Base-by-base conservation (phyloP, 2,329 filamentous ascomycete genomes). In the Trichoderma sp. region DNA sequence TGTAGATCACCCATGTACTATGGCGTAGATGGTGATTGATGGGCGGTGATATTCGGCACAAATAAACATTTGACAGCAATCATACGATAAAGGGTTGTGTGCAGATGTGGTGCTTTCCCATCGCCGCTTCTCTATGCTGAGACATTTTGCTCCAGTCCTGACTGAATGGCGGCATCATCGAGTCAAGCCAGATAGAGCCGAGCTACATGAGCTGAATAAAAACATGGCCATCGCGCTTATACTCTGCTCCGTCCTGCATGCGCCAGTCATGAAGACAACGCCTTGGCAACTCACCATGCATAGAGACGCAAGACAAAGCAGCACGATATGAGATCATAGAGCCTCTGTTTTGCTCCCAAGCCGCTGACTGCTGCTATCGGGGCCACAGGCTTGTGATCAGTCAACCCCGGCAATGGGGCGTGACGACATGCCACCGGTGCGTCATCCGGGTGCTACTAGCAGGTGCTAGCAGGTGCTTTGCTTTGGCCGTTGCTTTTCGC, bases 401-500 rank as follows among this genome's bases (percentile, higher is more conserved):
- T 43, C 34, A 56, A 59, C 34, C 54, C 21, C 59, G 64, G 39
- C 37, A 59, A 49, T 32, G 39, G 26, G 55, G 49, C 13, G 66
- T 61, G 65, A 66, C 52, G 61, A 64, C 67, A 69, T 69, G 54
- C 56, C 65, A 66, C 21, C n/a, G 34, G 39, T 66, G 68, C 68
- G 68, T 69, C 68, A 69, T 69, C 68, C 61, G 68, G 63, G 28
- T 34, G 28, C 24, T 14, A 14, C 52, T 5, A 56, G 18, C 24
- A 34, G 26, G 18, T 24, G 43, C 61, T 54, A 58, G 30, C n/a
- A 58, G 55, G 30, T 30, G 18, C 55, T 51, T 16, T 34, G 32
- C 32, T 13, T 34, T 34, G 28, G 28, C 28, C 28, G 4, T 30
- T 30, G 32, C 32, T 13, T 14, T 14, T 32, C 30, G 32, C 32